phyloP scores from a whole-genome alignment of 495 filamentous ascomycete genomes.

The Cercophora scortea region DNA sequence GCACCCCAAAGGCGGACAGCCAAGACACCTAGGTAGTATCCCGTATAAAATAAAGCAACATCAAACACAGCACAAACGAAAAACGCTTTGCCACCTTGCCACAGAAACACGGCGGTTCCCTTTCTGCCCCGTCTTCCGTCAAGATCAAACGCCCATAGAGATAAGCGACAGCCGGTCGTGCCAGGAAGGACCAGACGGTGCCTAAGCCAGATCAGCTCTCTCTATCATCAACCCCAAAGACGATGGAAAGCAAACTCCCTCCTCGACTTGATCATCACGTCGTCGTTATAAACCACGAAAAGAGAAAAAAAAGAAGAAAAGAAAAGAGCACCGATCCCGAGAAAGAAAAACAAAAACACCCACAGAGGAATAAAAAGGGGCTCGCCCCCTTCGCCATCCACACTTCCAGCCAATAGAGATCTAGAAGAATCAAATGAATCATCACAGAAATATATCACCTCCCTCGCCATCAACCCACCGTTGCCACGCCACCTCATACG shows the following conservation, averaged over 20 bases:
- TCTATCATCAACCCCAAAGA: not conserved
- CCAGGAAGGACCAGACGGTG: not conserved
- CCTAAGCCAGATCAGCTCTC: not conserved
- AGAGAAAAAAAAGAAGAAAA: not conserved
- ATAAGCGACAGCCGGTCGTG: too few relatives aligned
- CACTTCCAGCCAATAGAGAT: not conserved
- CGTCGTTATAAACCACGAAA: not conserved
- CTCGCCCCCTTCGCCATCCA: not conserved
- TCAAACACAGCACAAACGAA: too few relatives aligned
- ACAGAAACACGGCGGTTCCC: too few relatives aligned
- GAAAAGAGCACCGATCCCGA: not conserved
- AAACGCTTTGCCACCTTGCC: too few relatives aligned
- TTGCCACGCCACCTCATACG: constrained; percentile 82
- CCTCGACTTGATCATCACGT: not conserved
- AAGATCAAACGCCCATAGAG: too few relatives aligned
- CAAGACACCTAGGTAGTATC: too few relatives aligned
- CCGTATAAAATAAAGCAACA: too few relatives aligned
- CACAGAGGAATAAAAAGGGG: too few relatives aligned
- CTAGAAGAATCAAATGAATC: not conserved
- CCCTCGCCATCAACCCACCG: constrained; percentile 80
- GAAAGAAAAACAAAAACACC: not conserved
- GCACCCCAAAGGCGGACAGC: too few relatives aligned
- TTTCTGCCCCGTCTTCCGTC: too few relatives aligned
- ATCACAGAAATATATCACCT: constrained; percentile 70
- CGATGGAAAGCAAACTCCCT: not conserved